These are phyloP conservation scores for Withania somnifera DNA, from an alignment of 305 asterid species.

Conservation along the genomic window DNA sequence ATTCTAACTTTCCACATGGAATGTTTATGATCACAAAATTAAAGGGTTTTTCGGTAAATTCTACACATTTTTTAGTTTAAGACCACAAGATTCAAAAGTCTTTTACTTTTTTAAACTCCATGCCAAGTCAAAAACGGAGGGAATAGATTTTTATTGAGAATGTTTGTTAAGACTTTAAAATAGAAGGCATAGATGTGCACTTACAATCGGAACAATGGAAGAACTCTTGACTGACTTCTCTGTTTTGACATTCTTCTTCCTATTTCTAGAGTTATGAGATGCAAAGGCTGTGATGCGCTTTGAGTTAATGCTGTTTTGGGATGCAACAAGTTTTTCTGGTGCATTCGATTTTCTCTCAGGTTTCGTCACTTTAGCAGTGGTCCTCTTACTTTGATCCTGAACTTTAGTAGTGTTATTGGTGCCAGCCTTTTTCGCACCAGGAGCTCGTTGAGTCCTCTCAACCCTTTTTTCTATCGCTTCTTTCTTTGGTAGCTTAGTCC, in stretches of 20 bases:
- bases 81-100: too few relatives aligned
- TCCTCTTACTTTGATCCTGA: conserved; percentile 11
- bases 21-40: too few relatives aligned
- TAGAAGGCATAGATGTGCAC: neutral
- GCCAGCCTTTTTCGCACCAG: conserved; percentile 17
- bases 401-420: conserved; percentile 10
- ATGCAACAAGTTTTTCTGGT: conserved; percentile 19
- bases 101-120: too few relatives aligned
- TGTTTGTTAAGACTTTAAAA: neutral
- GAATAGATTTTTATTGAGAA: neutral
- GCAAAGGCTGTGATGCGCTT: neutral
- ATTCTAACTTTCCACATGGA: too few relatives aligned
- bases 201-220: neutral
- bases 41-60: too few relatives aligned
- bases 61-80: too few relatives aligned
- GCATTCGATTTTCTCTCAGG: conserved; percentile 23
- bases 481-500: conserved; percentile 29
- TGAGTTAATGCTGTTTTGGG: conserved; percentile 10
- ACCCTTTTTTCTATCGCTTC: conserved; percentile 23
- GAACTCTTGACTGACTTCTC: conserved; percentile 24
- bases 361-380: conserved; percentile 20
- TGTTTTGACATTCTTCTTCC: conserved; percentile 26
- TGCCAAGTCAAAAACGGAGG: too few relatives aligned
- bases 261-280: conserved; percentile 11
- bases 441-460: conserved; percentile 20